phyloP scores from a whole-genome alignment of 225 moss, liverwort and hornwort species.

The Pleurozium schreberi region DNA sequence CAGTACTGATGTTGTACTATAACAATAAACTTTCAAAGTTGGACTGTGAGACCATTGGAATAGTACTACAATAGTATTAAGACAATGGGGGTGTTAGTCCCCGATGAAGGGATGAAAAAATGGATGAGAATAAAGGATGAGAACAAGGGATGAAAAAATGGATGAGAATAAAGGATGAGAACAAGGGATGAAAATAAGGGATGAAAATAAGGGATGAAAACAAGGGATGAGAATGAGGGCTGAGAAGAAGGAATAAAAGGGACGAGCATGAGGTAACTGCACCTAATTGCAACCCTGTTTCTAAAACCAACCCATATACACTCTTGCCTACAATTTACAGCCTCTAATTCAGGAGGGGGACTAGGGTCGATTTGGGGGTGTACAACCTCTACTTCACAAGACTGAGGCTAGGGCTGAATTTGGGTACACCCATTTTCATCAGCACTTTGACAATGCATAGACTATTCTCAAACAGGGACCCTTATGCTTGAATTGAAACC shows the following conservation, averaged over 20 bases:
- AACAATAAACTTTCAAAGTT: too few species aligned
- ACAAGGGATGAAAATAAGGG: background rate
- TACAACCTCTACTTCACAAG: background rate
- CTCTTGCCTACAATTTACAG: background rate
- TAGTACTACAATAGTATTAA: too few species aligned
- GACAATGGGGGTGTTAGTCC: too few species aligned
- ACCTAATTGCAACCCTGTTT: background rate
- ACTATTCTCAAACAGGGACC: background rate
- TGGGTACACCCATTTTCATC: background rate
- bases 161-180: background rate
- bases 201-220: background rate
- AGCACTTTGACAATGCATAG: background rate
- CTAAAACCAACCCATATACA: too few species aligned
- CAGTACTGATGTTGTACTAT: too few species aligned
- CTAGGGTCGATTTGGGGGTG: background rate
- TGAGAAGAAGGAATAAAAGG: too few species aligned
- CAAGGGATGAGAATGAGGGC: background rate
- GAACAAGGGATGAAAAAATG: too few species aligned
- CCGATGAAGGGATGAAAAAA: too few species aligned
- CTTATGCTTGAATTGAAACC: background rate
- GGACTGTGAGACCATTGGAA: too few species aligned
- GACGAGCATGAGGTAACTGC: background rate
- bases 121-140: too few species aligned
- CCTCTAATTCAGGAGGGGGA: background rate
- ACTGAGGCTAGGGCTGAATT: background rate